Conservation (phyloP, 2,329 filamentous ascomycete species). For the Botryotinia convoluta region DNA sequence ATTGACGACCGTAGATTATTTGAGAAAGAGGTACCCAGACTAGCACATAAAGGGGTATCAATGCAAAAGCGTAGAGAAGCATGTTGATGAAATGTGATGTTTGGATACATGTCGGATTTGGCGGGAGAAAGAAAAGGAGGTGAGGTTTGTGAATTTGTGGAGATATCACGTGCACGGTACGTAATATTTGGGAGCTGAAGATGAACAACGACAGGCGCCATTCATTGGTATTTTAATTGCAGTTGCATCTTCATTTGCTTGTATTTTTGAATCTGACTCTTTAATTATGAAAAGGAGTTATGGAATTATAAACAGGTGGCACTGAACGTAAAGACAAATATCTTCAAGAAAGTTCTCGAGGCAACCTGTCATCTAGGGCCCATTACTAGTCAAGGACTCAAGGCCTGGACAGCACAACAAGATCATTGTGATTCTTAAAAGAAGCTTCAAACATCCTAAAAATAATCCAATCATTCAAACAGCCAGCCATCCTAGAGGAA, state of each 20-base stretch:
- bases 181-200: background rate
- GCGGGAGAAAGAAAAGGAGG: constrained; percentile 6
- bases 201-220: background rate
- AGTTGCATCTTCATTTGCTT: background rate
- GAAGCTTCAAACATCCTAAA: background rate
- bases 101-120: background rate
- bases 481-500: background rate
- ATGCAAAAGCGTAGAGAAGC: constrained; percentile 34
- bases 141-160: background rate
- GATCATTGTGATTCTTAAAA: background rate
- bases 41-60: constrained; percentile 36
- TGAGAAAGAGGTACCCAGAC: constrained; percentile 33
- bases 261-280: too few species aligned
- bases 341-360: background rate
- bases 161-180: background rate
- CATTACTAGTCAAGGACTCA: background rate
- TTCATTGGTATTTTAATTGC: too few species aligned
- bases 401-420: background rate
- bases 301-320: background rate
- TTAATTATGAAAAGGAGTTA: too few species aligned
- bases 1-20: constrained; percentile 24
- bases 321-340: background rate
- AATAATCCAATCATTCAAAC: background rate
- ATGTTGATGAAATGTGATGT: constrained; percentile 24
- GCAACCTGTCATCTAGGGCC: background rate